These are phyloP conservation scores for Zanthoxylum bungeanum DNA, from an alignment of 345 rosid species.

Conservation along the genomic window DNA sequence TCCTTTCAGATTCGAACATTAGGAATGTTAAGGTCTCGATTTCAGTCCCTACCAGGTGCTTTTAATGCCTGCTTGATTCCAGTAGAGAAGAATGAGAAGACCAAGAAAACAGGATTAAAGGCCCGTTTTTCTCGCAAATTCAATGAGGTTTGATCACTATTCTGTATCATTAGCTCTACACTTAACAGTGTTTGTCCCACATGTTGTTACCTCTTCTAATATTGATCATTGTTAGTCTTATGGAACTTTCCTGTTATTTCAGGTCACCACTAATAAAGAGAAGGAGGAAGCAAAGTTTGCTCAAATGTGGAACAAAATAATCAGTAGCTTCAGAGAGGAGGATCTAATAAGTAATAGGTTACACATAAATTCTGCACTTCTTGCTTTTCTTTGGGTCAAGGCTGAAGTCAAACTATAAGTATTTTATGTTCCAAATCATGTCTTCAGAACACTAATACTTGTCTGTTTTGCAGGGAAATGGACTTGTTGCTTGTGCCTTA, in stretches of 20 bases:
- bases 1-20: slow-evolving; percentile 49
- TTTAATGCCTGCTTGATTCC: slow-evolving; percentile 48
- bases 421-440: neutral
- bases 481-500: slow-evolving; percentile 53
- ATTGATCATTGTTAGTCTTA: neutral
- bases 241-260: slow-evolving; percentile 13
- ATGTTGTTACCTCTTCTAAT: neutral
- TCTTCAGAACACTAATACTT: neutral
- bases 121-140: slow-evolving; percentile 40
- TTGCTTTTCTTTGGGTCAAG: neutral
- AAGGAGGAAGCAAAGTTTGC: slow-evolving; percentile 55
- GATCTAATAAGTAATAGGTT: slow-evolving; percentile 53
- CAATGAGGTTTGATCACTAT: slow-evolving; percentile 30
- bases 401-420: neutral
- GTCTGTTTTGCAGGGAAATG: slow-evolving; percentile 44
- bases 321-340: slow-evolving; percentile 58
- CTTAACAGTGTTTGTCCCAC: neutral
- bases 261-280: slow-evolving; percentile 40
- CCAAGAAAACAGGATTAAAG: slow-evolving; percentile 39
- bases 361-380: neutral
- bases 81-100: slow-evolving; percentile 32
- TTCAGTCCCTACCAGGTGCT: slow-evolving; percentile 52
- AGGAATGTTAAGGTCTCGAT: slow-evolving; percentile 55
- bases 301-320: slow-evolving; percentile 61
- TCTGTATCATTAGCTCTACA: slow-evolving; percentile 6